phyloP scores from a whole-genome alignment of 2,329 filamentous ascomycete genomes.

The Trichoderma breve region DNA sequence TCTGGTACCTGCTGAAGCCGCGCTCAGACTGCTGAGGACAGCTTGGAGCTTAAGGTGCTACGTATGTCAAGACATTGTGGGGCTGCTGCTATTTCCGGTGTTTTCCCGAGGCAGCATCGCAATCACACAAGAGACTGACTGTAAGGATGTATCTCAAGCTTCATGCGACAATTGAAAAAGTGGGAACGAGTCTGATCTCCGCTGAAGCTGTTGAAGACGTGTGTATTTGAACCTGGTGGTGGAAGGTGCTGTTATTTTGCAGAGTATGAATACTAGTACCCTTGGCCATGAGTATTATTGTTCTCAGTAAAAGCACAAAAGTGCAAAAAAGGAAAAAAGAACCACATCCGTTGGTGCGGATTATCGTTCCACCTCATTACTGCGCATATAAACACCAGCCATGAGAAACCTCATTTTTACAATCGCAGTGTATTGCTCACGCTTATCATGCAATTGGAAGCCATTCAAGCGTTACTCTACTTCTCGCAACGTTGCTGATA shows the following conservation, averaged over 20 bases:
- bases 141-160: background rate
- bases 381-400: background rate
- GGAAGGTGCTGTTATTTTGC: background rate
- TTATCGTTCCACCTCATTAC: constrained; percentile 10
- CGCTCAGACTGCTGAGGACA: constrained; percentile 37
- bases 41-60: constrained; percentile 42
- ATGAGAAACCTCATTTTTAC: background rate
- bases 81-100: constrained; percentile 19
- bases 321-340: background rate
- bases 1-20: constrained; percentile 25
- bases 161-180: constrained; percentile 9
- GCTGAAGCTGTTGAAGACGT: background rate
- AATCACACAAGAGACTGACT: background rate
- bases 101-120: constrained; percentile 13
- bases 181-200: background rate
- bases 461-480: background rate
- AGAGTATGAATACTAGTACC: background rate
- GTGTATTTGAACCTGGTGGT: background rate
- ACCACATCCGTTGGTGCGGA: background rate
- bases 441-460: background rate
- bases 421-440: background rate
- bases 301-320: background rate
- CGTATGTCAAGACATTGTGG: constrained; percentile 18
- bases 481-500: background rate
- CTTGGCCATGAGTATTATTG: background rate